Conservation (phyloP, 331 rosid genomes). For the Phaseolus coccineus region DNA sequence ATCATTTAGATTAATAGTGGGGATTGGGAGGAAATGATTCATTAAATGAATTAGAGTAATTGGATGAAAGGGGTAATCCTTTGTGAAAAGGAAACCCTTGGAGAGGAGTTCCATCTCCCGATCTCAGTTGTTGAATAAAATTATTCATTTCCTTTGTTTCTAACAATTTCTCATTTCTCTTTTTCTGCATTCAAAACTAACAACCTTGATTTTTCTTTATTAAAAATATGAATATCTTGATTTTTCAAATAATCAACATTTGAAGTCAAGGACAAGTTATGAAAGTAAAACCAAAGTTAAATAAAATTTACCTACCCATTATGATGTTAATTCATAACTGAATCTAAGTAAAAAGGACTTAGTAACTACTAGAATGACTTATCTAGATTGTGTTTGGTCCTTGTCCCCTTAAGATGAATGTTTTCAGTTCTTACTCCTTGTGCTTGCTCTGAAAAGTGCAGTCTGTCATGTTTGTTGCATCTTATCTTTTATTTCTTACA, state of each 20-base stretch:
- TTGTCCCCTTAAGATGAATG: neutral
- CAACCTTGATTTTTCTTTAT: neutral
- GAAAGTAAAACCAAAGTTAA: slow-evolving; percentile 14
- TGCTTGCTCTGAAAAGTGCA: slow-evolving; percentile 23
- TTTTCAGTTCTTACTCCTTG: slow-evolving; percentile 22
- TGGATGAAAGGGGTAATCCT: neutral
- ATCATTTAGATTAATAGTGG: neutral
- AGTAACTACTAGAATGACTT: neutral
- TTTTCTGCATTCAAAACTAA: neutral
- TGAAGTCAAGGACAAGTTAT: slow-evolving; percentile 6
- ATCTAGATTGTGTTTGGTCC: neutral
- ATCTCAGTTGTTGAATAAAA: slow-evolving; percentile 3
- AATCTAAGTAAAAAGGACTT: slow-evolving; percentile 7
- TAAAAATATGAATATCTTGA: neutral
- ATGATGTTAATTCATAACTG: slow-evolving; percentile 17
- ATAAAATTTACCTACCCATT: slow-evolving; percentile 28
- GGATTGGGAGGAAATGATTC: neutral
- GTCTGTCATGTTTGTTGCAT: slow-evolving; percentile 27
- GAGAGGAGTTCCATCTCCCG: neutral
- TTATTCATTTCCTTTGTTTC: neutral
- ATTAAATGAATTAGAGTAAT: neutral
- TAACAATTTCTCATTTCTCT: neutral
- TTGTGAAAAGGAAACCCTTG: neutral
- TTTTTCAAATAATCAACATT: slow-evolving; percentile 32
- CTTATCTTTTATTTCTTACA: slow-evolving; percentile 32